Conservation (phyloP, 345 rosid genomes). For the Populus ilicifolia region DNA sequence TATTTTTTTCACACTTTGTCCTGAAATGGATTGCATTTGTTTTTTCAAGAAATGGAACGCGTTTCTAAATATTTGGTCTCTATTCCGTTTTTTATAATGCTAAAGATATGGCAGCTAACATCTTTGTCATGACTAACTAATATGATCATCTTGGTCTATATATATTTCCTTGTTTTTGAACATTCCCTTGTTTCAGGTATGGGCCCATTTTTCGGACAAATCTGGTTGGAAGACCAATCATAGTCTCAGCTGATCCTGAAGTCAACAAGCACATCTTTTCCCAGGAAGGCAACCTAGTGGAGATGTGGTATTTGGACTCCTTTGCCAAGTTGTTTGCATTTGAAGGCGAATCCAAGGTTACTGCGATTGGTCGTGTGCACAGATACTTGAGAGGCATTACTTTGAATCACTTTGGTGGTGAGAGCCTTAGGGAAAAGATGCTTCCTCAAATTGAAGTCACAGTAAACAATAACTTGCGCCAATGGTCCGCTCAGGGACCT, state of each 20-base stretch:
- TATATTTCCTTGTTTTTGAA: neutral
- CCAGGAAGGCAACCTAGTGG: conserved; percentile 19
- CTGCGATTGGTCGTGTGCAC: conserved; percentile 2
- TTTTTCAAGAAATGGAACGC: no score
- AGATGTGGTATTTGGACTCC: conserved; percentile 6
- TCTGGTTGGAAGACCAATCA: conserved; percentile 1
- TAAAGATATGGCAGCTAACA: no score
- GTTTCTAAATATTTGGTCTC: no score
- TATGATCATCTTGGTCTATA: no score
- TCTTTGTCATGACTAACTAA: no score
- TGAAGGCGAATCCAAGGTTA: conserved; percentile 9
- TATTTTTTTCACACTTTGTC: no score
- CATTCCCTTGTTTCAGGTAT: neutral
- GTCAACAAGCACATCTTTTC: conserved; percentile 19
- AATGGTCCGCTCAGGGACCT: neutral
- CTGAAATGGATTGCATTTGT: no score
- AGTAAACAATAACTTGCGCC: neutral
- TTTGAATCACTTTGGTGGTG: conserved; percentile 17
- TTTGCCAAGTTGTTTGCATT: conserved; percentile 17
- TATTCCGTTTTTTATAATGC: no score
- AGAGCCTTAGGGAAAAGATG: conserved; percentile 17
- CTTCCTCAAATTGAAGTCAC: conserved; percentile 18
- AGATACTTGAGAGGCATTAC: conserved; percentile 13
- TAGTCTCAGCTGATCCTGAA: conserved; percentile 25
- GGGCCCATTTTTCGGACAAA: conserved; percentile 16